phyloP scores from a whole-genome alignment of 2,329 filamentous ascomycete genomes.

The Cryoendolithus antarcticus region DNA sequence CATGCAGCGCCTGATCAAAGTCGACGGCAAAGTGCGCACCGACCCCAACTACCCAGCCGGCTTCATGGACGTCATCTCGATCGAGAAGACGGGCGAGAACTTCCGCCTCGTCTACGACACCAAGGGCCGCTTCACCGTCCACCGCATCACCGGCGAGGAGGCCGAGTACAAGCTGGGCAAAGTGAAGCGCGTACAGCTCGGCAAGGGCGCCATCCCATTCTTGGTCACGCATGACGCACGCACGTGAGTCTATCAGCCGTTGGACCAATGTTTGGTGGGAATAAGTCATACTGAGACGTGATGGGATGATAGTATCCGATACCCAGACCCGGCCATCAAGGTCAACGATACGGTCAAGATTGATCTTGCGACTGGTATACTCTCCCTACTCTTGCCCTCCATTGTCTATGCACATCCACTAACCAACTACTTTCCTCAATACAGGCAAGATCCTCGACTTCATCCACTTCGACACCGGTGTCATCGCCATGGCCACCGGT shows the following conservation, averaged over 20 bases:
- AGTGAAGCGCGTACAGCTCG: slow-evolving; percentile 98
- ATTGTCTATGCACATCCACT: not conserved
- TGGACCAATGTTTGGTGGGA: slow-evolving; percentile 94
- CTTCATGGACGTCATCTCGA: slow-evolving; percentile 98
- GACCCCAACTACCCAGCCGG: slow-evolving; percentile 94
- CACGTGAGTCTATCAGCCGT: slow-evolving; percentile 99
- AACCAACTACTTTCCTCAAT: not conserved
- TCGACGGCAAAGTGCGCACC: slow-evolving; percentile 98
- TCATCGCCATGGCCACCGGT: slow-evolving; percentile 96
- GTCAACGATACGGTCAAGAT: slow-evolving; percentile 99
- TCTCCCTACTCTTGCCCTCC: not conserved
- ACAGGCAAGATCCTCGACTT: slow-evolving; percentile 79
- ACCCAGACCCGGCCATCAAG: slow-evolving; percentile 96
- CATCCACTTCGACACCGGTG: slow-evolving; percentile 97
- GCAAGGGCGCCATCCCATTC: slow-evolving; percentile 99
- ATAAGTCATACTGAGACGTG: slow-evolving; percentile 22
- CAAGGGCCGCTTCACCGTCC: slow-evolving; percentile 99
- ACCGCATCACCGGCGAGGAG: slow-evolving; percentile 98
- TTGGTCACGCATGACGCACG: slow-evolving; percentile 99
- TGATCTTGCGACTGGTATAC: slow-evolving; percentile 69
- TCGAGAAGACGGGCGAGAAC: slow-evolving; percentile 99
- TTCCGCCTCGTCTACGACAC: slow-evolving; percentile 99
- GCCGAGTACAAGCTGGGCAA: slow-evolving; percentile 99
- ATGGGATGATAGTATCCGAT: slow-evolving; percentile 66
- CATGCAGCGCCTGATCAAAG: slow-evolving; percentile 99